phyloP scores from a whole-genome alignment of 2,329 filamentous ascomycete genomes.

The Claviceps sp. region DNA sequence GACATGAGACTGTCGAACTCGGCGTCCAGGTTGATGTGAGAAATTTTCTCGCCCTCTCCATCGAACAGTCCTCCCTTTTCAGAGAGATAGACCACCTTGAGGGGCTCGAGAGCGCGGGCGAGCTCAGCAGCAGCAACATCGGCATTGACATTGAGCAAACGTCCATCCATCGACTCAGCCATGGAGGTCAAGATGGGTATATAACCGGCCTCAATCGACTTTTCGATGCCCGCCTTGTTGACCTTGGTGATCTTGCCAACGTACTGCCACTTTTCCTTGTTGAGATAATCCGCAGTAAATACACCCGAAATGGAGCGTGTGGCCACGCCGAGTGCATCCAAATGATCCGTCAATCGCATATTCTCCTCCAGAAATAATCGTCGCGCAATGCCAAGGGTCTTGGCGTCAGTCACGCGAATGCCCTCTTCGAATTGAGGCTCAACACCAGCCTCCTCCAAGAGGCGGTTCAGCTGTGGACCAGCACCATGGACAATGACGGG shows the following conservation, averaged over 20 bases:
- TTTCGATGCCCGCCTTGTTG: conserved; percentile 80
- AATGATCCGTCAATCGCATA: conserved; percentile 74
- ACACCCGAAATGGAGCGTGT: conserved; percentile 85
- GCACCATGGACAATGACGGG: conserved; percentile 93
- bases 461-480: conserved; percentile 85
- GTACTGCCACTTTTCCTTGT: conserved; percentile 91
- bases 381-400: conserved; percentile 80
- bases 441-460: conserved; percentile 79
- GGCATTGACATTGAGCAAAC: conserved; percentile 93
- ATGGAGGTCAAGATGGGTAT: conserved; percentile 91
- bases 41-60: conserved; percentile 87
- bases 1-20: conserved; percentile 89
- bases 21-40: conserved; percentile 91
- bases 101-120: conserved; percentile 72
- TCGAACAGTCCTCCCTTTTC: conserved; percentile 96
- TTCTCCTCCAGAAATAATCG: conserved; percentile 95
- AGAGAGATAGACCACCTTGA: conserved; percentile 97
- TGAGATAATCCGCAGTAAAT: conserved; percentile 85
- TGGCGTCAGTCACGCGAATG: conserved; percentile 88
- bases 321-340: conserved; percentile 80
- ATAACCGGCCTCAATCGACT: conserved; percentile 79
- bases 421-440: conserved; percentile 95
- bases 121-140: conserved; percentile 93
- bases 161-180: conserved; percentile 83
- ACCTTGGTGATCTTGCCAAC: conserved; percentile 93